Evolutionary conservation across 768 basidiomycete genomes (phyloP), one percentile per base, ranked within the genome.

Genomic region (Boletus tomentosulus): DNA sequence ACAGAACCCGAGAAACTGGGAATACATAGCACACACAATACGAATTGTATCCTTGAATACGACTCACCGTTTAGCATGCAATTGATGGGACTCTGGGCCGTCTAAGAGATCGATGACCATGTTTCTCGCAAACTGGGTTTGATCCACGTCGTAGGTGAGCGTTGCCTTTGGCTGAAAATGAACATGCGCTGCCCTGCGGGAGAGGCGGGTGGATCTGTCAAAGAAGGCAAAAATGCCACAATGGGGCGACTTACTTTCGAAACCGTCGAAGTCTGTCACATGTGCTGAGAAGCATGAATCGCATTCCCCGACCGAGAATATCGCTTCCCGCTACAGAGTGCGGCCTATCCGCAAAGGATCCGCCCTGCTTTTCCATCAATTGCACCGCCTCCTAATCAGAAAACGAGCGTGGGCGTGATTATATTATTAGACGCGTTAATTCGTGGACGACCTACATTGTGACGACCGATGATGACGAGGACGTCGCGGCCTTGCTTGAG

Each of bases 351-450:
- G 74, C 75, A 16, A 79, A 70, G 4, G 60, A 59, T 0, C 77
- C 78, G 0, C 82, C 82, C 54, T 84, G 79, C 56, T 80, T 78
- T 65, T 84, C 83, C 79, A 85, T 74, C 48, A 84, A 76, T 11
- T 83, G 80, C 1, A 79, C 72, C 0, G 83, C 82, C 44, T 64
- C 67, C 65, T 67, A 5, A 45, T 19, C 19, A 19, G 19, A 19
- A 19, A 19, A 19, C 19, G 19, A 19, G 19, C 19, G 1, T 19
- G n/a, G 0, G 16, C 1, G 16, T 43, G 19, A 19, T 19, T 19
- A 19, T 10, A 27, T 43, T 12, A 13, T 13, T 24, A 43, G 27
- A 30, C 2, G 28, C 8, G 27, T 16, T n/a, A 11, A 27, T 13
- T 6, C 24, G 19, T 25, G 31, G 2, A 39, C 6, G 28, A 6